Evolutionary conservation across 768 basidiomycete genomes (phyloP).

Genomic region (Lenzites betulinus): DNA sequence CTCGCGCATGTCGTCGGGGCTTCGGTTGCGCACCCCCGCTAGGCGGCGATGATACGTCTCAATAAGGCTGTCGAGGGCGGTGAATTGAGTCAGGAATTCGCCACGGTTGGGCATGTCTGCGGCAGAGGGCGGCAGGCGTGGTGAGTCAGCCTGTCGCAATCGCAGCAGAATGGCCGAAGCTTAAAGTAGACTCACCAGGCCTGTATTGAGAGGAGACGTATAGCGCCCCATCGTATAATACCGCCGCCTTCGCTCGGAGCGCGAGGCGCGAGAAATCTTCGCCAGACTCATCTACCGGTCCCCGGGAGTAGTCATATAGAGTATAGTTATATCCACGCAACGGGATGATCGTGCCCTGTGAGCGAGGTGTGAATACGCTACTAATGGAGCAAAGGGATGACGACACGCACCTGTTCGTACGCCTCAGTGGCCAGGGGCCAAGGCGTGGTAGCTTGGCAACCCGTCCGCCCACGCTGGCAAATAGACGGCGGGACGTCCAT

Average conservation of each 20-base stretch:
- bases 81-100: constrained; percentile 20
- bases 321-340: constrained; percentile 6
- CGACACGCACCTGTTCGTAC: constrained; percentile 23
- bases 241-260: constrained; percentile 26
- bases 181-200: constrained; percentile 15
- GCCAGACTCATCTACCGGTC: constrained; percentile 11
- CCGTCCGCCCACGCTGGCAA: constrained; percentile 11
- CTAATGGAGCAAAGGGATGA: too few species aligned
- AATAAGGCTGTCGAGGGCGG: constrained; percentile 24
- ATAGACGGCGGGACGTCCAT: constrained; percentile 23
- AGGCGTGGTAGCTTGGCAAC: constrained; percentile 25
- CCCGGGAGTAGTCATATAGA: constrained; percentile 15
- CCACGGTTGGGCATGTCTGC: constrained; percentile 13
- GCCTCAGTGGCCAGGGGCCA: constrained; percentile 29
- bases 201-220: constrained; percentile 20
- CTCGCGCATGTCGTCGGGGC: constrained; percentile 20
- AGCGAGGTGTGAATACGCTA: neutral
- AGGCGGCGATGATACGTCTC: constrained; percentile 17
- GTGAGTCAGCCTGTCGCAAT: neutral
- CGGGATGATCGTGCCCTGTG: constrained; percentile 11
- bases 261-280: constrained; percentile 23
- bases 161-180: neutral
- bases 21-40: constrained; percentile 8
- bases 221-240: constrained; percentile 25
- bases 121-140: neutral